Evolutionary conservation across 1,139 yeast species (phyloP).

Genomic region (Suhomyces atakaporum): DNA sequence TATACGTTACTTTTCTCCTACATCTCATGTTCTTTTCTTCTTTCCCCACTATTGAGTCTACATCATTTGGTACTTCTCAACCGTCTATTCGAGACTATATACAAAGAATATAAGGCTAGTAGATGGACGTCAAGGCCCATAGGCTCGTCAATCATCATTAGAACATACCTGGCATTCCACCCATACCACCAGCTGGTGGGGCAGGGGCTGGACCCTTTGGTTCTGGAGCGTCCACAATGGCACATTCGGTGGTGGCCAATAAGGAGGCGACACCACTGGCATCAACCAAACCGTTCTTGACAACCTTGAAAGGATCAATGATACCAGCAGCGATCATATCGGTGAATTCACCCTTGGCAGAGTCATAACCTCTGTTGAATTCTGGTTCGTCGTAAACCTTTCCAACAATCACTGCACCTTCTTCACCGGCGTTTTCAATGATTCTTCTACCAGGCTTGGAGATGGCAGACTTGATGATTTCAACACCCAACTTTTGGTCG

Average conservation of each 20-base stretch:
- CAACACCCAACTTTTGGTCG: slow-evolving; percentile 97
- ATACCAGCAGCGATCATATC: slow-evolving; percentile 98
- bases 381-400: slow-evolving; percentile 86
- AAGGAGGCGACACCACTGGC: slow-evolving; percentile 98
- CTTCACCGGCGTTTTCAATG: slow-evolving; percentile 98
- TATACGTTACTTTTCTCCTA: too few species aligned
- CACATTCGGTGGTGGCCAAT: slow-evolving; percentile 98
- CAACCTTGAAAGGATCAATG: slow-evolving; percentile 99
- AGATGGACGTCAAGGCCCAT: slow-evolving; percentile 3
- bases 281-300: slow-evolving; percentile 93
- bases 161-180: slow-evolving; percentile 34
- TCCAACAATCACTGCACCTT: slow-evolving; percentile 96
- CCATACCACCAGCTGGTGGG: slow-evolving; percentile 57
- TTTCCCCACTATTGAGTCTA: too few species aligned
- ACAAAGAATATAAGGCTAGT: slow-evolving; percentile 4
- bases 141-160: slow-evolving; percentile 12
- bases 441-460: slow-evolving; percentile 96
- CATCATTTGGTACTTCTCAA: not conserved
- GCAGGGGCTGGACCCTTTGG: slow-evolving; percentile 71
- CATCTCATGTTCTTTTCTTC: not conserved
- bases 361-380: slow-evolving; percentile 92
- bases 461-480: slow-evolving; percentile 92
- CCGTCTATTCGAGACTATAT: slow-evolving; percentile 8
- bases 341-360: slow-evolving; percentile 90
- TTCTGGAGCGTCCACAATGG: slow-evolving; percentile 96